Evolutionary conservation across 306 rosid species (phyloP).

Genomic region (Ammopiptanthus mongolicus): DNA sequence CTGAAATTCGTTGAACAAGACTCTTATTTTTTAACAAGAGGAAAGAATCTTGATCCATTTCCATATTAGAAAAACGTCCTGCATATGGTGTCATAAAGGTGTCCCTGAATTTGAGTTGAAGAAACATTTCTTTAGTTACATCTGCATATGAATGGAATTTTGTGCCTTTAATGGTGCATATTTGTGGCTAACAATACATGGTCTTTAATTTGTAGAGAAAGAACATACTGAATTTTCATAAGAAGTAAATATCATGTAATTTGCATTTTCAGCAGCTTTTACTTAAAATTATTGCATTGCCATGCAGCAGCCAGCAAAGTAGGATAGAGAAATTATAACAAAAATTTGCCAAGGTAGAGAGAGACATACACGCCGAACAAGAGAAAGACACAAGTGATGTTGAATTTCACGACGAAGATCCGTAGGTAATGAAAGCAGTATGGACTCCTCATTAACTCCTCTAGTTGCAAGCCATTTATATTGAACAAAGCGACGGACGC

Average conservation of each 20-base stretch:
- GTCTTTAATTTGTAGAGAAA: not conserved
- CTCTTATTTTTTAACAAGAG: too few species aligned
- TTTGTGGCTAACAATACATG: not conserved
- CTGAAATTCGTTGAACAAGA: too few species aligned
- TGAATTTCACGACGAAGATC: slow-evolving; percentile 93
- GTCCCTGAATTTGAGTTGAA: too few species aligned
- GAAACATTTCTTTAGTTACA: not conserved
- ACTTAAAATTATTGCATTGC: not conserved
- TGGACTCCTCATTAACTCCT: slow-evolving; percentile 88
- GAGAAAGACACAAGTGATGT: slow-evolving; percentile 75
- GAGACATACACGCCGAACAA: slow-evolving; percentile 74
- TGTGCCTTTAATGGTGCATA: not conserved
- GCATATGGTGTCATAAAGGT: too few species aligned
- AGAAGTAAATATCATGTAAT: not conserved
- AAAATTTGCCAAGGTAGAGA: not conserved
- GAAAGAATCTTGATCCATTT: too few species aligned
- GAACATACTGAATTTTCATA: not conserved
- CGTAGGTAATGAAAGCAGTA: slow-evolving; percentile 55
- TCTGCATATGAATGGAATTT: not conserved
- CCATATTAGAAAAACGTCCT: too few species aligned
- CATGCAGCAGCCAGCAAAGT: not conserved
- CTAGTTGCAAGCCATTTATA: slow-evolving; percentile 82
- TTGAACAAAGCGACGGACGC: slow-evolving; percentile 77
- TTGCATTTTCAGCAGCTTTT: not conserved
- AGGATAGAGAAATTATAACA: not conserved